Percentiles rank a stretch among this genome's conserved stretches.
Conservation (phyloP, 106 monocot genomes). For the Dactylorhiza incarnata region DNA sequence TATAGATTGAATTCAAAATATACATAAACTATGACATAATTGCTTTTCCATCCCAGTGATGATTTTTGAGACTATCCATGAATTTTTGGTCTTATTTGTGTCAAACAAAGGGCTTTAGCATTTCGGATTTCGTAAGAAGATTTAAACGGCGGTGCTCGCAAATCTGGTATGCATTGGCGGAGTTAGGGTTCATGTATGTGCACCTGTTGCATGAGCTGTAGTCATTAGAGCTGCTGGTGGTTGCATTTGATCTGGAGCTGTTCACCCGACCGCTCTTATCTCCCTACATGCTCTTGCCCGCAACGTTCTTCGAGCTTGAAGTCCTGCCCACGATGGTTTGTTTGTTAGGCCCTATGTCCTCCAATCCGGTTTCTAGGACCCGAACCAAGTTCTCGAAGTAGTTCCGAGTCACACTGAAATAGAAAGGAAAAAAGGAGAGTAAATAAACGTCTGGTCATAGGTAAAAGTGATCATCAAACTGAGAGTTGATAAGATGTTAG, state of each 20-base stretch:
- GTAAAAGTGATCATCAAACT: not conserved
- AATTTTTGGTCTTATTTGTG: not conserved
- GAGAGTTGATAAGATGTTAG: not conserved
- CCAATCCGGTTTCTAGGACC: slow-evolving; percentile 15
- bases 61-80: not conserved
- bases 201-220: slow-evolving; percentile 60
- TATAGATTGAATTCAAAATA: not conserved
- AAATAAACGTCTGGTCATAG: not conserved
- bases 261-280: slow-evolving; percentile 19
- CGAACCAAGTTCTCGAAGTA: slow-evolving; percentile 17
- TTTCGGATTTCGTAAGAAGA: not conserved
- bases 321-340: not conserved
- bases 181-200: slow-evolving; percentile 48
- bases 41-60: too few relatives aligned
- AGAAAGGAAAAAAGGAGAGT: not conserved
- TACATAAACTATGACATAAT: not conserved
- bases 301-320: slow-evolving; percentile 8
- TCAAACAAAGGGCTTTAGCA: not conserved
- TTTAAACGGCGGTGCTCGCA: slow-evolving; percentile 25
- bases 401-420: slow-evolving; percentile 10
- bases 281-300: slow-evolving; percentile 19
- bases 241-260: slow-evolving; percentile 22
- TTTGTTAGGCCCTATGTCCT: not conserved
- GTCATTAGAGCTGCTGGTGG: slow-evolving; percentile 24
- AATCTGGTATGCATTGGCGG: slow-evolving; percentile 34